A percentile compares a stretch with the other conserved stretches of the same genome.
Conservation (phyloP, 2,329 filamentous ascomycete genomes). For the Cladosporium phlei region DNA sequence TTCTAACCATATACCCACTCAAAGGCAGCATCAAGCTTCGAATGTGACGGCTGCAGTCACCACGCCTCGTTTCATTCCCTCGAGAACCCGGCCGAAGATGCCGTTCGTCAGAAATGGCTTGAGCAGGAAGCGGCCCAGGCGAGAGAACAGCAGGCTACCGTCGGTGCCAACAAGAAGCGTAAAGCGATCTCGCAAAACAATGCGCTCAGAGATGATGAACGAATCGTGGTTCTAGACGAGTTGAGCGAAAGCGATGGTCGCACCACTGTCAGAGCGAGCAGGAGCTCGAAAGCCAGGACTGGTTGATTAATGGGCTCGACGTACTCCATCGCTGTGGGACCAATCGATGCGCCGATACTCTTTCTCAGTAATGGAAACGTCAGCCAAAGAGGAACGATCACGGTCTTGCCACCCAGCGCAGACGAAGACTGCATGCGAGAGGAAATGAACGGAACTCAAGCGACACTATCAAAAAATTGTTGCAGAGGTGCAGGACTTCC, state of each 20-base stretch:
- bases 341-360: too few species aligned
- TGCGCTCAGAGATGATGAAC: background rate
- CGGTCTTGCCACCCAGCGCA: too few species aligned
- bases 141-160: conserved; percentile 13
- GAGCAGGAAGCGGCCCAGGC: conserved; percentile 31
- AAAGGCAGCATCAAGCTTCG: conserved; percentile 46
- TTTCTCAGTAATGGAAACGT: too few species aligned
- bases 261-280: conserved; percentile 14
- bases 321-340: too few species aligned
- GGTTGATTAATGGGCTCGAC: too few species aligned
- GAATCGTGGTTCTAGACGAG: conserved; percentile 5
- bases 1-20: background rate
- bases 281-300: background rate
- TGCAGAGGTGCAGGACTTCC: too few species aligned
- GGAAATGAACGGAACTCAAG: too few species aligned
- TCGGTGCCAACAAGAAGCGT: conserved; percentile 18
- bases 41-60: conserved; percentile 53
- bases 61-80: conserved; percentile 53
- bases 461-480: too few species aligned
- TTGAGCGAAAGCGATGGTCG: background rate
- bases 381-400: too few species aligned
- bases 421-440: too few species aligned
- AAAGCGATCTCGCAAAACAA: conserved; percentile 7
- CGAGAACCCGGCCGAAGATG: conserved; percentile 48
- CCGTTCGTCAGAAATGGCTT: conserved; percentile 43